These are phyloP conservation scores for Ophiorrhiza pumila DNA, from an alignment of 257 asterid species.

Conservation along the genomic window DNA sequence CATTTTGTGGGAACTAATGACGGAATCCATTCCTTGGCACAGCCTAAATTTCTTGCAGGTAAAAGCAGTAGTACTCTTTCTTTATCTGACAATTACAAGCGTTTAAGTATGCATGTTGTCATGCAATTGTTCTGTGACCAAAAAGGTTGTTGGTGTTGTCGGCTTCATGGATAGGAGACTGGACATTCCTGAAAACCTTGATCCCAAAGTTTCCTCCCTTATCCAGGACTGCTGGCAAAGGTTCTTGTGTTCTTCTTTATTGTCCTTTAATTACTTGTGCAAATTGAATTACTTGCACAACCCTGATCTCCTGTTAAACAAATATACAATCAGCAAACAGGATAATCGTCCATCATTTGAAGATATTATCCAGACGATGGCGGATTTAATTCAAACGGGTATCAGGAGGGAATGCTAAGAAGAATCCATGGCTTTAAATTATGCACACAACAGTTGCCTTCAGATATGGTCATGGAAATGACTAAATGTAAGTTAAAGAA, in stretches of 20 bases:
- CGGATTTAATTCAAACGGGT: slow-evolving; percentile 33
- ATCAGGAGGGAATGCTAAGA: slow-evolving; percentile 22
- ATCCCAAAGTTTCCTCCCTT: slow-evolving; percentile 54
- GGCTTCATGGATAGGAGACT: slow-evolving; percentile 71
- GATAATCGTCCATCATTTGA: slow-evolving; percentile 70
- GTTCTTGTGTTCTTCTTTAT: slow-evolving; percentile 25
- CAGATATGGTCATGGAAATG: background rate
- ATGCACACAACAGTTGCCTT: background rate
- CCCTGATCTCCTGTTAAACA: background rate
- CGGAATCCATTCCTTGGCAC: slow-evolving; percentile 63
- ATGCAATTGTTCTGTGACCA: background rate
- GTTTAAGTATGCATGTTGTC: background rate
- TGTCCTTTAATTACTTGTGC: background rate
- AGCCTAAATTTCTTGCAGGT: slow-evolving; percentile 63
- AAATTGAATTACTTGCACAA: too few relatives aligned
- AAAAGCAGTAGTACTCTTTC: background rate
- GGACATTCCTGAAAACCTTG: slow-evolving; percentile 49
- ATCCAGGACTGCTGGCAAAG: slow-evolving; percentile 72
- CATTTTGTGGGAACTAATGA: slow-evolving; percentile 71
- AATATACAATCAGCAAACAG: slow-evolving; percentile 37
- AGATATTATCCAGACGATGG: slow-evolving; percentile 44
- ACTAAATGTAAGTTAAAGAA: background rate
- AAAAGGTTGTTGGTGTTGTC: slow-evolving; percentile 70
- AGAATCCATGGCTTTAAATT: slow-evolving; percentile 8
- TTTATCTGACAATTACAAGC: background rate